These are phyloP conservation scores for Pulveroboletus sp. DNA, from an alignment of 768 basidiomycete species.

Conservation along the genomic window DNA sequence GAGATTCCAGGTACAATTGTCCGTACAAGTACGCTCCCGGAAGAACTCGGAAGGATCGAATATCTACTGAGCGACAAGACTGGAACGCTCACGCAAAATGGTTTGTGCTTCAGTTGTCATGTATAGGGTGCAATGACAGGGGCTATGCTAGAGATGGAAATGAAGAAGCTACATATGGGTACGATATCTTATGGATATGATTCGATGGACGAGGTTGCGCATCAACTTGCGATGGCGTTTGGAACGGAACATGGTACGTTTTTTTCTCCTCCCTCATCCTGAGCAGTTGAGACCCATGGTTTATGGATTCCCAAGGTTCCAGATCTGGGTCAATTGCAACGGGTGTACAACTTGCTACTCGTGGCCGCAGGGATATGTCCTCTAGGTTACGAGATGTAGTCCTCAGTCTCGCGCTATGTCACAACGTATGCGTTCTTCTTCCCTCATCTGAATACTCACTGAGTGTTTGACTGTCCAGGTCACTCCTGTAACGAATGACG, in stretches of 20 bases:
- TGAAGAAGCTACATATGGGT: conserved; percentile 98
- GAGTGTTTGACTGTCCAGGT: conserved; percentile 54
- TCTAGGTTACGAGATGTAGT: conserved; percentile 90
- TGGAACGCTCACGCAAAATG: conserved; percentile 95
- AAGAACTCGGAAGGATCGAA: conserved; percentile 92
- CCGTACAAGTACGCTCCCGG: conserved; percentile 94
- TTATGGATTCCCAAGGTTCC: conserved; percentile 32
- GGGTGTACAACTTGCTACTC: conserved; percentile 74
- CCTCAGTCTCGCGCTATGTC: conserved; percentile 88
- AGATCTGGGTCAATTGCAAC: conserved; percentile 60
- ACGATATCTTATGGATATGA: conserved; percentile 96
- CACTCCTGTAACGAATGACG: conserved; percentile 92
- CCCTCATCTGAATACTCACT: not conserved
- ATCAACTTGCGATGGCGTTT: conserved; percentile 85
- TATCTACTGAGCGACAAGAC: conserved; percentile 98
- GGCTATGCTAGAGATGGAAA: conserved; percentile 82
- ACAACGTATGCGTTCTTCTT: conserved; percentile 61
- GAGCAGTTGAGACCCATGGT: not conserved
- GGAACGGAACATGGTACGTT: conserved; percentile 55
- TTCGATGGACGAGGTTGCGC: conserved; percentile 98
- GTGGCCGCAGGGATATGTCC: conserved; percentile 93
- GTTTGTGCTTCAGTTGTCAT: conserved; percentile 37
- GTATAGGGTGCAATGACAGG: not conserved
- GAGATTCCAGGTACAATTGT: conserved; percentile 97
- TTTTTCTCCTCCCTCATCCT: not conserved